Evolutionary conservation across 345 rosid species (phyloP), one percentile per base, ranked within the genome.

Genomic region (Limnanthes douglasii): DNA sequence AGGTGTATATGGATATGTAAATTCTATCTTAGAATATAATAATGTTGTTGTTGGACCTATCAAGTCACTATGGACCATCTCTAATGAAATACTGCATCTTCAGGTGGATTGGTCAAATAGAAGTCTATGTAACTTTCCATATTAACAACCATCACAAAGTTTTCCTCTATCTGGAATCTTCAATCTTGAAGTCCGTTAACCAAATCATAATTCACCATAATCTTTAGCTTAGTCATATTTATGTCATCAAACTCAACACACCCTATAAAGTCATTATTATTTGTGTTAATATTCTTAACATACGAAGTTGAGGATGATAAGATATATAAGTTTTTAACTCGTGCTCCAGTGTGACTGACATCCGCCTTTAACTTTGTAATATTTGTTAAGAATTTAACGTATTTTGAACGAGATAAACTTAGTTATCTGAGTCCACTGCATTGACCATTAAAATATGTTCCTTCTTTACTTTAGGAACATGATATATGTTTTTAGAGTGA

Each of bases 231-330:
- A 16, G 24, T 12, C 39, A 24, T 28, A 5, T 28, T n/a, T 6
- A 28, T 16, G 14, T 42, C 17, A 21, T 48, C 27, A 13, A 51
- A 21, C 11, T 26, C 3, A 22, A 51, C 45, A 35, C 11, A 13
- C 32, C 9, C 43, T 4, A 42, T 1, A 7, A 10, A 37, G 1
- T 25, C 18, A 53, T 8, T 34, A 17, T 43, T 50, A 36, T 18
- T 18, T 13, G 16, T 36, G 15, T 35, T 35, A 24, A 46, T 46
- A 8, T 36, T 46, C 2, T 46, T 33, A 11, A 46, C 42, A 46
- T 46, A 46, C 20, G 51, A 46, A 12, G 14, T 24, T 8, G 31
- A 46, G 8, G 41, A 32, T 5, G 39, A 51, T 11, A 44, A 31
- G 8, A 45, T 34, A 37, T 10, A 53, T 8, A 38, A 18, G 18